Conservation (phyloP, 352 stramenopile species). For the Globisporangium mamillatum region DNA sequence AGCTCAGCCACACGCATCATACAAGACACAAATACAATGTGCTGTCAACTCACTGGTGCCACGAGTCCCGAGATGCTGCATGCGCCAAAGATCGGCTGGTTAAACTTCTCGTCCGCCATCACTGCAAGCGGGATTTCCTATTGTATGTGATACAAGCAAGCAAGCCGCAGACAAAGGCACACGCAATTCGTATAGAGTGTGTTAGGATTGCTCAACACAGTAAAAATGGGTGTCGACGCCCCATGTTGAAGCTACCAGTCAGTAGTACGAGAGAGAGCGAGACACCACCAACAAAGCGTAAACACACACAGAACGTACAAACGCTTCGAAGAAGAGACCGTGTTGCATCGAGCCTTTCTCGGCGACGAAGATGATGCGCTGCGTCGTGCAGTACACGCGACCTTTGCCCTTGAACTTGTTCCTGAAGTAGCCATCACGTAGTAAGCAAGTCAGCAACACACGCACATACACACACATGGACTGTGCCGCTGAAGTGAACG, state of each 20-base stretch:
- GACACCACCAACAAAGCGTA: too few relatives aligned
- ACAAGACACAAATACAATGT: neutral
- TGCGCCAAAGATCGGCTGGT: conserved; percentile 87
- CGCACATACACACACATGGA: too few relatives aligned
- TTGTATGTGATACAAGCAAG: too few relatives aligned
- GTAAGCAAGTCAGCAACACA: neutral
- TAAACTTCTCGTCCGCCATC: conserved; percentile 89
- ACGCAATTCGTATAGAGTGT: neutral
- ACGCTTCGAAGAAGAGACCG: conserved; percentile 65
- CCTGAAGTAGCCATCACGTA: conserved; percentile 14
- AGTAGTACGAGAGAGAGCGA: neutral
- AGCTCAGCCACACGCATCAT: neutral
- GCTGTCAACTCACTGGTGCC: conserved; percentile 29
- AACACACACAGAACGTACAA: conserved; percentile 31
- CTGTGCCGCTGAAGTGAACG: neutral
- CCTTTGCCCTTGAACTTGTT: conserved; percentile 72
- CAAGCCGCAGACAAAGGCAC: neutral
- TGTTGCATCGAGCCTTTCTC: conserved; percentile 69
- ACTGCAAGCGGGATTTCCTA: conserved; percentile 73
- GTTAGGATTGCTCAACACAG: neutral
- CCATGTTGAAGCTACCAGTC: neutral
- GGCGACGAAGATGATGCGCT: conserved; percentile 82
- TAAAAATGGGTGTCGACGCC: neutral
- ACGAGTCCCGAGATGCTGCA: conserved; percentile 85
- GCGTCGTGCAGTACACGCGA: conserved; percentile 82